Evolutionary conservation across 2,329 filamentous ascomycete genomes (phyloP), one percentile per base, ranked within the genome.

Genomic region (Arachnomyces sp.): DNA sequence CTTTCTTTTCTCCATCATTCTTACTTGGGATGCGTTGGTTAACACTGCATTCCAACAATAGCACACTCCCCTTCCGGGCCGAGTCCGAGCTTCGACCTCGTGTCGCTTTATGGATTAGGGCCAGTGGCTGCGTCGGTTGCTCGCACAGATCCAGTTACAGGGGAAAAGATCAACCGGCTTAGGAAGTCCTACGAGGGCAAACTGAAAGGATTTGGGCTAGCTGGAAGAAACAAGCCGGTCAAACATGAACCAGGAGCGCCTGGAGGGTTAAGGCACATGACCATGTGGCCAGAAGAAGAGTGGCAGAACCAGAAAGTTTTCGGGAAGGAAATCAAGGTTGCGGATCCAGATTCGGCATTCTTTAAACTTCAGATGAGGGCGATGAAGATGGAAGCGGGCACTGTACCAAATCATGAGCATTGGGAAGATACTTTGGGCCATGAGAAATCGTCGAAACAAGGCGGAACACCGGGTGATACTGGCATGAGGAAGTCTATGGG

Each of bases 81-180:
- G 45, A 73, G 77, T 54, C 67, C 70, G 38, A 68, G 71, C 45
- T 64, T 77, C 53, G 73, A 81, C 60, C 62, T 81, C 43, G 67
- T 81, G 45, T 67, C 70, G 38, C 65, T 79, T 42, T 81, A 79
- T 60, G 67, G 69, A 40, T 60, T 81, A 44, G 66, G 72, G 46
- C 58, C 65, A 28, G 65, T 81, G 40, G 73, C 76, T 45, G 67
- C 68, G 49, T 76, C 70, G 39, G 76, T 81, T 46, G 75, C 73
- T 43, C 66, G 78, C 39, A 70, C 65, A 36, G 75, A 82, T 55
- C 74, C 76, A 12, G 58, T 67, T 14, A 79, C 76, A n/a, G 77
- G 77, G 44, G 76, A 79, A 54, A 82, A 82, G 62, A 71, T 71
- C 45, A 80, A 81, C 59, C 74, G 76, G 54, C 64, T 82, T 31